Percentiles rank a stretch among this genome's conserved stretches.
phyloP scores from a whole-genome alignment of 106 monocot species.

The Dendrobium huoshanense region DNA sequence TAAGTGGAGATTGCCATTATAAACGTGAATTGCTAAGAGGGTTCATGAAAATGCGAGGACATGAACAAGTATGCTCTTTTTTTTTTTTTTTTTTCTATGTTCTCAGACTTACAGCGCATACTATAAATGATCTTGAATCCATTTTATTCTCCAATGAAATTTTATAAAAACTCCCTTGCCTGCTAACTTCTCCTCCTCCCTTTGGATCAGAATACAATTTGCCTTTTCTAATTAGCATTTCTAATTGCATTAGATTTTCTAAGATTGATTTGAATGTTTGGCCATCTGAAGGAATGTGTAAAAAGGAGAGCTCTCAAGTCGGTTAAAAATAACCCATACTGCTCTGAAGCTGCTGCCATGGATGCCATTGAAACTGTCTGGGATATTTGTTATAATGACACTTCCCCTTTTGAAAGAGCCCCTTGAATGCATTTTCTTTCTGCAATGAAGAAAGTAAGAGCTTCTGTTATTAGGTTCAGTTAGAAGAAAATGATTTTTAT shows the following conservation, averaged over 20 bases:
- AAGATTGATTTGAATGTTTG: neutral
- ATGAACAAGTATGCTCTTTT: conserved; percentile 46
- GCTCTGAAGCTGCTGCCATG: conserved; percentile 68
- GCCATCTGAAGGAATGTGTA: conserved; percentile 69
- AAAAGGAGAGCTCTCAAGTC: conserved; percentile 78
- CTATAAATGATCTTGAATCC: neutral
- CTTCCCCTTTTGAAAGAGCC: conserved; percentile 83
- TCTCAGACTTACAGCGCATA: neutral
- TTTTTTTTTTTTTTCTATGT: neutral
- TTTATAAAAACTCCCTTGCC: neutral
- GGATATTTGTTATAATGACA: conserved; percentile 92
- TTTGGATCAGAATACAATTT: no score
- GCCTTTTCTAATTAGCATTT: no score
- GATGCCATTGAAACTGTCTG: conserved; percentile 86
- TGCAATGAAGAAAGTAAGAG: no score
- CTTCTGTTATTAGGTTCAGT: neutral
- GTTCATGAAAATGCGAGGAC: conserved; percentile 66
- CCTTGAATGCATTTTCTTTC: conserved; percentile 29
- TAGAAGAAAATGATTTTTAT: neutral
- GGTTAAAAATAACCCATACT: conserved; percentile 57
- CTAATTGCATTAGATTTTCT: neutral
- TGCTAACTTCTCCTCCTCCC: no score
- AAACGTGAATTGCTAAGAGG: conserved; percentile 65
- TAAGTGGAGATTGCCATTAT: conserved; percentile 78
- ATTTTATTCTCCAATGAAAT: neutral